Conservation (phyloP, 441 rosid species). For the Francoa sonchifolia region DNA sequence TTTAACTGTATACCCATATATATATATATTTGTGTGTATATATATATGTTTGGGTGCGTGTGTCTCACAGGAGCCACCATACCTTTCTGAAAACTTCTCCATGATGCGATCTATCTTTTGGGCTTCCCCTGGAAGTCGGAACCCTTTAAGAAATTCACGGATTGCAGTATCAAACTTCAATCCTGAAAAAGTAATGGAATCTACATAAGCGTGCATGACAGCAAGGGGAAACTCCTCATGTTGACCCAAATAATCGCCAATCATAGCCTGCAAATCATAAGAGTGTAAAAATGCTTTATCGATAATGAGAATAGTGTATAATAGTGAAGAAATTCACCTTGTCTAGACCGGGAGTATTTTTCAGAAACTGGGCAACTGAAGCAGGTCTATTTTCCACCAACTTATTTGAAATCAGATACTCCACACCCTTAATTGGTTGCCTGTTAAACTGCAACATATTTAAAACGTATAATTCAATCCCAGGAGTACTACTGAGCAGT, state of each 20-base stretch:
- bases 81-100: slow-evolving; percentile 99
- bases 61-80: slow-evolving; percentile 1
- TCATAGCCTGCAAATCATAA: slow-evolving; percentile 67
- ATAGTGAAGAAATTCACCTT: slow-evolving; percentile 44
- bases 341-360: slow-evolving; percentile 59
- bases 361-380: slow-evolving; percentile 83
- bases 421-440: slow-evolving; percentile 69
- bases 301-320: slow-evolving; percentile 11
- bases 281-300: slow-evolving; percentile 20
- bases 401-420: slow-evolving; percentile 65
- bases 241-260: slow-evolving; percentile 96
- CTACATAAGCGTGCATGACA: slow-evolving; percentile 98
- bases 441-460: slow-evolving; percentile 80
- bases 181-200: slow-evolving; percentile 83
- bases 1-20: neutral
- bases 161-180: slow-evolving; percentile 85
- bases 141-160: slow-evolving; percentile 91
- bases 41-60: neutral
- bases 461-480: slow-evolving; percentile 14
- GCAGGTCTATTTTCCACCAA: slow-evolving; percentile 74
- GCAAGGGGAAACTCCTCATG: slow-evolving; percentile 97
- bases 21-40: neutral
- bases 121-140: slow-evolving; percentile 99
- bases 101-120: slow-evolving; percentile 98
- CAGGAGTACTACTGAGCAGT: neutral